A percentile compares a stretch with the other conserved stretches of the same genome.
Conservation (phyloP, 371 early-diverging fungal species). For the Mortierella polycephala region DNA sequence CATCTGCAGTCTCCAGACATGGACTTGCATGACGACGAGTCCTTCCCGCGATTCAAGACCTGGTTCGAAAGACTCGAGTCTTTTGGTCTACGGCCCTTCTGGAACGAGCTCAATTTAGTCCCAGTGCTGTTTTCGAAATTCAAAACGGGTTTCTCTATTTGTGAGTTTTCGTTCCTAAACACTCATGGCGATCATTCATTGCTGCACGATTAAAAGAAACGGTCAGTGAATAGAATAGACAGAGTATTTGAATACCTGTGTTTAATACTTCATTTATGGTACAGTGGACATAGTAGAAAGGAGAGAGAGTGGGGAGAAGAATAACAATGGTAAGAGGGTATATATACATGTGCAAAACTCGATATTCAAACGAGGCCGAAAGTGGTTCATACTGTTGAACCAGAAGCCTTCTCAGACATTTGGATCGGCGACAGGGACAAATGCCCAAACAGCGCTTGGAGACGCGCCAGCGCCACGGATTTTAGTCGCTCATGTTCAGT, state of each 20-base stretch:
- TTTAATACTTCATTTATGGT: background rate
- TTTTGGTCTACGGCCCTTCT: constrained; percentile 7
- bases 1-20: background rate
- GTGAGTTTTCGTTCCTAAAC: background rate
- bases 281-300: background rate
- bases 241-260: no score
- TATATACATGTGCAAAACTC: no score
- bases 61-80: background rate
- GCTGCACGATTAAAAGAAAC: background rate
- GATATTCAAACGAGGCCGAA: no score
- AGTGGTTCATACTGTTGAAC: background rate
- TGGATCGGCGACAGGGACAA: constrained; percentile 18
- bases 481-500: constrained; percentile 21
- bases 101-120: background rate
- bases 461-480: constrained; percentile 39
- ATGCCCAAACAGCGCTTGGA: constrained; percentile 46
- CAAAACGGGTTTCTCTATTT: background rate
- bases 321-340: no score
- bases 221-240: background rate
- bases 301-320: background rate
- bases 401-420: background rate
- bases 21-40: background rate
- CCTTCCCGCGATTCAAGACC: background rate
- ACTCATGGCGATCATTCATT: background rate
- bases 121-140: background rate